These are phyloP conservation scores for Populus ilicifolia DNA, from an alignment of 345 rosid species.

Conservation along the genomic window DNA sequence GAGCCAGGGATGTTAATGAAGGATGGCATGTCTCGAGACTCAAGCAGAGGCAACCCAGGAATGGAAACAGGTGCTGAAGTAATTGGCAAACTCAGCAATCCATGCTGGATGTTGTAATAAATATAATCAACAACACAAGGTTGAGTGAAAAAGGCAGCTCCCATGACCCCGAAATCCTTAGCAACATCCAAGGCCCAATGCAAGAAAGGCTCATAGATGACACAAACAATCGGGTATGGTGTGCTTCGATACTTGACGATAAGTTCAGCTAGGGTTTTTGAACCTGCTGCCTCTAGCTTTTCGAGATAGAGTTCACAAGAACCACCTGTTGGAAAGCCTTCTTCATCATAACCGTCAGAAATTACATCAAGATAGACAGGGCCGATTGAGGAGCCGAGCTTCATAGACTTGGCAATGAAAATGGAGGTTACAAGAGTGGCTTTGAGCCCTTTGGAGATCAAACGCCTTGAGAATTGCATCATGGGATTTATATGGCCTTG, in stretches of 20 bases:
- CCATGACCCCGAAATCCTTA: conserved; percentile 39
- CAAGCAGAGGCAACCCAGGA: conserved; percentile 21
- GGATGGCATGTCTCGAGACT: conserved; percentile 22
- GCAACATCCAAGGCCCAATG: conserved; percentile 66
- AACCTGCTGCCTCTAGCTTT: conserved; percentile 36
- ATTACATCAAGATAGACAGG: conserved; percentile 11
- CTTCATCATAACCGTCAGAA: conserved; percentile 16
- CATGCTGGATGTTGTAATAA: conserved; percentile 37
- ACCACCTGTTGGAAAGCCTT: background rate
- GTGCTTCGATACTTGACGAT: conserved; percentile 31
- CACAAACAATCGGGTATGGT: conserved; percentile 39
- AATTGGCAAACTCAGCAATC: conserved; percentile 42
- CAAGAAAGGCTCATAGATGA: conserved; percentile 58
- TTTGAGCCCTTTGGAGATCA: conserved; percentile 18
- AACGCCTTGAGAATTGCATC: conserved; percentile 21
- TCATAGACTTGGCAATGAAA: conserved; percentile 20
- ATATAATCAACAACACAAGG: conserved; percentile 55
- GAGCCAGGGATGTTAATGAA: conserved; percentile 9
- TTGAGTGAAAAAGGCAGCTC: conserved; percentile 67
- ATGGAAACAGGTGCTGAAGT: conserved; percentile 23
- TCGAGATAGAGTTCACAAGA: background rate
- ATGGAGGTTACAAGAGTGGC: conserved; percentile 7
- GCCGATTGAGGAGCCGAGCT: conserved; percentile 13
- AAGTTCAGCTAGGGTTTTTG: conserved; percentile 43
- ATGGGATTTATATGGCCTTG: conserved; percentile 27